Conservation (phyloP, 2,329 filamentous ascomycete genomes). For the Erysiphe pulchra region DNA sequence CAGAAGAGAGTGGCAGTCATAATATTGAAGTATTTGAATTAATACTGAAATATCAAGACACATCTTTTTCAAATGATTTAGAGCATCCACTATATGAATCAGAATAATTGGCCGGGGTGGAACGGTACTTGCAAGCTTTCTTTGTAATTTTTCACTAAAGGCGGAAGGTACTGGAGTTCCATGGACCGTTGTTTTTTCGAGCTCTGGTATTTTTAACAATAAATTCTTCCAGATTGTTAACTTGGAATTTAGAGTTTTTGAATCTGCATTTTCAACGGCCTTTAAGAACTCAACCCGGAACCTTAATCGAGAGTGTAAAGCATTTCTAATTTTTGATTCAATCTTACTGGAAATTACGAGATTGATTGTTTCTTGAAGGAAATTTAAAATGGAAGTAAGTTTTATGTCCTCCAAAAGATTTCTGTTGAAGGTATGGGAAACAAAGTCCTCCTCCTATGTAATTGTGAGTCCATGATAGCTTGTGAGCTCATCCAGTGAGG, state of each 20-base stretch:
- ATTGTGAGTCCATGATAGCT: slow-evolving; percentile 1
- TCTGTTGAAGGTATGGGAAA: slow-evolving; percentile 71
- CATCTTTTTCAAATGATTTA: slow-evolving; percentile 40
- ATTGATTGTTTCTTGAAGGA: slow-evolving; percentile 13
- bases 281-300: slow-evolving; percentile 39
- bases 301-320: slow-evolving; percentile 37
- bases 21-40: slow-evolving; percentile 39
- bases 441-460: slow-evolving; percentile 74
- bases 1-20: slow-evolving; percentile 41
- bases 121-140: slow-evolving; percentile 78
- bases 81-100: slow-evolving; percentile 45
- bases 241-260: slow-evolving; percentile 19
- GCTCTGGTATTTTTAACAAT: slow-evolving; percentile 20
- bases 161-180: slow-evolving; percentile 45
- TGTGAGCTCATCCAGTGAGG: background rate
- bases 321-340: slow-evolving; percentile 18
- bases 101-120: slow-evolving; percentile 77
- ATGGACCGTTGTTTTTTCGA: slow-evolving; percentile 34
- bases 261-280: slow-evolving; percentile 21
- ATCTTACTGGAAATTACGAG: slow-evolving; percentile 6
- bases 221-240: slow-evolving; percentile 18
- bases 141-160: slow-evolving; percentile 75
- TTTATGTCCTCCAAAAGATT: slow-evolving; percentile 42
- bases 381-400: slow-evolving; percentile 14
- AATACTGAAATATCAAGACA: slow-evolving; percentile 48